Base-by-base conservation (phyloP, 139 green algal genomes). In the Chlorella vulgaris region DNA sequence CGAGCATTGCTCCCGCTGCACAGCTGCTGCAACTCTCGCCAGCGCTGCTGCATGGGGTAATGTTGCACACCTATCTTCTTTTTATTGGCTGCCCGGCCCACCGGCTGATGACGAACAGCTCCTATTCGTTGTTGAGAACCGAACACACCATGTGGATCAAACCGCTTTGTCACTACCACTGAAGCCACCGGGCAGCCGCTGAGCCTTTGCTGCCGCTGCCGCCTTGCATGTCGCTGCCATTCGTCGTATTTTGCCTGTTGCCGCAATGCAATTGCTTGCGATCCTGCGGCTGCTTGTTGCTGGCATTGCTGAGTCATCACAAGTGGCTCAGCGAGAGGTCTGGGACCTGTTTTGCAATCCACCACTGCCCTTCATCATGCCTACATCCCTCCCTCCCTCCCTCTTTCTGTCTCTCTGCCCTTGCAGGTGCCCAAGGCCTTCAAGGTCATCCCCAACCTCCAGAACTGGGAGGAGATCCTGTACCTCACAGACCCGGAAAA, bases 381-480 rank as follows among this genome's bases (percentile, higher is more conserved):
- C 47, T 58, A 58, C 47, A 58, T 58, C 15, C 47, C 47, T 58
- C 47, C 39, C n/a, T 29, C n/a, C 38, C 42, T 1, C 18, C 66
- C 39, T 40, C 0, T n/a, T n/a, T n/a, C n/a, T n/a, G n/a, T n/a
- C n/a, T n/a, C n/a, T n/a, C n/a, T n/a, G n/a, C n/a, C 61, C 38
- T 38, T 26, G 26, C 70, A 85, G 75, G 83, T 98, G 4, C 96
- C 96, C 74, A 98, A 99, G 87, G 97, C 96, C n/a, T 99, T 99
- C 91, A 99, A 99, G 83, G 95, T 99, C 78, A 96, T 99, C 62
- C 97, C 97, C 42, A 94, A 90, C 78, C 89, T 99, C 35, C 82
- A 85, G 39, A 98, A 99, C 84, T 99, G 97, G 97, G 96, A 99
- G 89, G 94, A 99, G 79, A 90, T 98, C 75, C 87, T 99, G 76